Conservation (phyloP, 352 stramenopile genomes). For the Pythium guiyangense region DNA sequence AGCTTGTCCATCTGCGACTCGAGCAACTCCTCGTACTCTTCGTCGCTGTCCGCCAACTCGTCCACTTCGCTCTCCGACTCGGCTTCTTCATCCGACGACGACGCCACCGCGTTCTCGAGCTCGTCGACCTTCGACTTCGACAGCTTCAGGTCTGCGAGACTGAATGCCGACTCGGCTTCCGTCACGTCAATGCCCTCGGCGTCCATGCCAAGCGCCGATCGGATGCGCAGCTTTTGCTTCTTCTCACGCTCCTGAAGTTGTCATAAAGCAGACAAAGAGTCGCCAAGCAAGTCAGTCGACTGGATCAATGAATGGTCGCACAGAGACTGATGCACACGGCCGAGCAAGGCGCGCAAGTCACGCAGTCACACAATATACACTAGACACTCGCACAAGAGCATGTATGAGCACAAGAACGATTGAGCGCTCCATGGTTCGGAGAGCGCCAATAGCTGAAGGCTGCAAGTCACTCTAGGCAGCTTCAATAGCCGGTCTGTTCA, state of each 20-base stretch:
- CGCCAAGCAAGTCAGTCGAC: slow-evolving; percentile 5
- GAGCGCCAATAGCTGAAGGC: slow-evolving; percentile 88
- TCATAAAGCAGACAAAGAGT: not conserved
- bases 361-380: too few relatives aligned
- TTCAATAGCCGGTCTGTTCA: slow-evolving; percentile 93
- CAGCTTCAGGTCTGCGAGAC: slow-evolving; percentile 69
- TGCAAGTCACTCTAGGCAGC: slow-evolving; percentile 79
- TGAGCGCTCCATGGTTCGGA: slow-evolving; percentile 60
- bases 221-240: slow-evolving; percentile 84
- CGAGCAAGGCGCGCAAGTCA: slow-evolving; percentile 10
- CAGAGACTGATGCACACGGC: too few relatives aligned
- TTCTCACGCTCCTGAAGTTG: slow-evolving; percentile 70
- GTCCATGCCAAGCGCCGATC: slow-evolving; percentile 78
- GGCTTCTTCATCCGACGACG: slow-evolving; percentile 35
- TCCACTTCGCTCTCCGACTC: slow-evolving; percentile 33
- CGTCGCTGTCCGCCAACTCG: slow-evolving; percentile 56
- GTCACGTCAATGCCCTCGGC: slow-evolving; percentile 79
- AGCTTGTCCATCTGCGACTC: slow-evolving; percentile 84
- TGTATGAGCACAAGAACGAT: slow-evolving; percentile 92
- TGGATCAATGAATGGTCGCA: not conserved
- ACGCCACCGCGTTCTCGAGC: slow-evolving; percentile 60
- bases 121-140: slow-evolving; percentile 76
- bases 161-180: slow-evolving; percentile 78
- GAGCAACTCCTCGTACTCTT: slow-evolving; percentile 72
- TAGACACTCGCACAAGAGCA: slow-evolving; percentile 10